A percentile compares a stretch with the other conserved stretches of the same genome.
These are phyloP conservation scores for Ulota crispa DNA, from an alignment of 225 moss, liverwort and hornwort species.

Conservation along the genomic window DNA sequence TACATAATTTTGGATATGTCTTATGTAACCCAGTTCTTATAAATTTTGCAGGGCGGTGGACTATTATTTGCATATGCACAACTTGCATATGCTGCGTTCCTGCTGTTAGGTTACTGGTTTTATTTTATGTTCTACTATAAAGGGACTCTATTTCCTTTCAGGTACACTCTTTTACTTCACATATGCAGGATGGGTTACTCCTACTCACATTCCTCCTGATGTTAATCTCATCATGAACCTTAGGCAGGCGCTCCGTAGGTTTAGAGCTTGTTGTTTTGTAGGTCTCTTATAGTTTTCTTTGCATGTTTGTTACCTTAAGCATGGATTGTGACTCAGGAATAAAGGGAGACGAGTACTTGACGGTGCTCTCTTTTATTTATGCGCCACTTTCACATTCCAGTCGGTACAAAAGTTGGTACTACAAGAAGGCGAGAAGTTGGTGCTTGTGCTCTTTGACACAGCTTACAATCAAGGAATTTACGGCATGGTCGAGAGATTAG, in stretches of 20 bases:
- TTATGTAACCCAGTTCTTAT: not conserved
- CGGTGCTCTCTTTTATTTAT: slow-evolving; percentile 57
- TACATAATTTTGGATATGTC: not conserved
- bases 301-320: slow-evolving; percentile 11
- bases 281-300: not conserved
- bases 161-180: slow-evolving; percentile 37
- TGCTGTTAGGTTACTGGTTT: slow-evolving; percentile 79
- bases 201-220: not conserved
- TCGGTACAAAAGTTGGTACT: slow-evolving; percentile 81
- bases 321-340: slow-evolving; percentile 35
- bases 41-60: slow-evolving; percentile 64
- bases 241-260: not conserved
- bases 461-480: slow-evolving; percentile 97
- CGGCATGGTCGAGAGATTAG: slow-evolving; percentile 91
- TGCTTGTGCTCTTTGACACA: slow-evolving; percentile 91
- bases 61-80: slow-evolving; percentile 94
- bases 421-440: slow-evolving; percentile 98
- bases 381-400: slow-evolving; percentile 89
- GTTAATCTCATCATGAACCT: not conserved
- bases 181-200: slow-evolving; percentile 8
- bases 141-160: slow-evolving; percentile 54
- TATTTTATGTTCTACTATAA: slow-evolving; percentile 66
- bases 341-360: slow-evolving; percentile 44
- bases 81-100: slow-evolving; percentile 75
- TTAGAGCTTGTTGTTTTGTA: not conserved